These are phyloP conservation scores for Gloeostereum incarnatum DNA, from an alignment of 768 basidiomycete species.

Conservation along the genomic window DNA sequence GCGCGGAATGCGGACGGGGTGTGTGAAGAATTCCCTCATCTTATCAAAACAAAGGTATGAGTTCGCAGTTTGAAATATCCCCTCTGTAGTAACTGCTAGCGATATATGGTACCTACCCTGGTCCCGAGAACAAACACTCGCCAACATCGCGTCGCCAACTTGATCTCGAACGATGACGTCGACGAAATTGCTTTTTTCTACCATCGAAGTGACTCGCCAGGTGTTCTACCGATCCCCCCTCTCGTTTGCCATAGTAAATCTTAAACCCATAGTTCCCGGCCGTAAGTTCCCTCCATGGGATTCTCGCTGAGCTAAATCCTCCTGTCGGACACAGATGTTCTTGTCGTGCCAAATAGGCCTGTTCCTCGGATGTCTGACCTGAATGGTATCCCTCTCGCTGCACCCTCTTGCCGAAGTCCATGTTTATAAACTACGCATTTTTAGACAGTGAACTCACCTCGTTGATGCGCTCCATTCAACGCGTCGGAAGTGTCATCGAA, in stretches of 20 bases:
- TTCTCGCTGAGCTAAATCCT: background rate
- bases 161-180: background rate
- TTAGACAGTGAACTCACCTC: conserved; percentile 62
- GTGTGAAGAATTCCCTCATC: too few species aligned
- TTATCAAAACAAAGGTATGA: too few species aligned
- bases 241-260: conserved; percentile 85
- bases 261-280: conserved; percentile 90
- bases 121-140: too few species aligned
- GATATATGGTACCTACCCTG: too few species aligned
- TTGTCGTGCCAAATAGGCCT: conserved; percentile 46
- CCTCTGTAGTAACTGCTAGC: too few species aligned
- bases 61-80: too few species aligned
- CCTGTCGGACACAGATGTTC: conserved; percentile 37
- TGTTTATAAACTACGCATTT: conserved; percentile 1
- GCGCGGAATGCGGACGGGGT: too few species aligned
- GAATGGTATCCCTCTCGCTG: conserved; percentile 18
- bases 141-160: too few species aligned
- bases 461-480: conserved; percentile 72
- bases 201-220: conserved; percentile 71
- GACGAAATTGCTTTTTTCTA: conserved; percentile 46
- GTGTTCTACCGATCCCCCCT: conserved; percentile 62
- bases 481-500: conserved; percentile 74
- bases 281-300: conserved; percentile 45
- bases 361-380: conserved; percentile 52
- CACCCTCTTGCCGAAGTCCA: background rate